phyloP scores from a whole-genome alignment of 2,329 filamentous ascomycete species.

The Achaetomium macrosporum region DNA sequence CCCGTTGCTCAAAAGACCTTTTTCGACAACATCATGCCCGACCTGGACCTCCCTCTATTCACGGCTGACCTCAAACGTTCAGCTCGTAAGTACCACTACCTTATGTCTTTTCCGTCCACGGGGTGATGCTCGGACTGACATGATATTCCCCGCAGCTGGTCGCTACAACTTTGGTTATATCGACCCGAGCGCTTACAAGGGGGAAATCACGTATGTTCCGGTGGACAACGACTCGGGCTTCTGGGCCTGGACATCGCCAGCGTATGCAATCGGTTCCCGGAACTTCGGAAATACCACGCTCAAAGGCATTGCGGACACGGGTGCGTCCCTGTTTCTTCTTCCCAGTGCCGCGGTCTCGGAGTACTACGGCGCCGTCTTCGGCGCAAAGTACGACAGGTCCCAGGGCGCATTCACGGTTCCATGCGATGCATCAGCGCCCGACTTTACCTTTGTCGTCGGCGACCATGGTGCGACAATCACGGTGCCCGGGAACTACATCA shows the following conservation, averaged over 20 bases:
- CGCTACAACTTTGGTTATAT: conserved; percentile 42
- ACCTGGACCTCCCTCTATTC: conserved; percentile 30
- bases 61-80: conserved; percentile 31
- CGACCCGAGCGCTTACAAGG: conserved; percentile 50
- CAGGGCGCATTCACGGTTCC: conserved; percentile 48
- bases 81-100: conserved; percentile 26
- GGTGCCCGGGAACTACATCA: conserved; percentile 45
- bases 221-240: conserved; percentile 53
- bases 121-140: background rate
- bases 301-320: conserved; percentile 52
- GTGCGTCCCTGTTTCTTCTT: conserved; percentile 52
- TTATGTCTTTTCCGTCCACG: background rate
- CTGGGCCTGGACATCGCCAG: conserved; percentile 51
- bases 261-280: conserved; percentile 32
- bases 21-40: conserved; percentile 31
- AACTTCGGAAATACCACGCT: conserved; percentile 26
- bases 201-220: conserved; percentile 49
- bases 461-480: conserved; percentile 36
- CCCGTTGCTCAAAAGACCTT: conserved; percentile 40
- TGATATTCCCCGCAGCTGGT: conserved; percentile 25
- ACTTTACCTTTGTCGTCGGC: conserved; percentile 45
- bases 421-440: conserved; percentile 42
- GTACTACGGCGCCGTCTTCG: conserved; percentile 46
- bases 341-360: conserved; percentile 40
- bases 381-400: conserved; percentile 33